A percentile compares a stretch with the other conserved stretches of the same genome.
These are phyloP conservation scores for Aspergillus heteromorphus DNA, from an alignment of 495 filamentous ascomycete genomes.

Conservation along the genomic window DNA sequence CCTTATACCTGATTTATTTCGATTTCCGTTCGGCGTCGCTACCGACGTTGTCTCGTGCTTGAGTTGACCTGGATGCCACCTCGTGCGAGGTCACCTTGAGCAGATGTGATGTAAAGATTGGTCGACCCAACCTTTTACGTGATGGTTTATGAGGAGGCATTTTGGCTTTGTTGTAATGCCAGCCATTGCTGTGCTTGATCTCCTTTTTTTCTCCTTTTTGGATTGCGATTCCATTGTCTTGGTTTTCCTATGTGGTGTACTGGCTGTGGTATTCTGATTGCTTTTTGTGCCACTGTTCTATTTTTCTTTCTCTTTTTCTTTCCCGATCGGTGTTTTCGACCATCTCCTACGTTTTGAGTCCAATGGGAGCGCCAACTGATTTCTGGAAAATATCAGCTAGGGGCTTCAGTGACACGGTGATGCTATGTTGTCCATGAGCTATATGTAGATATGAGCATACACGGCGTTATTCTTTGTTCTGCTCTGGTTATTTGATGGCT, in stretches of 20 bases:
- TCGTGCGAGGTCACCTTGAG: slow-evolving; percentile 5
- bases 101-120: slow-evolving; percentile 25
- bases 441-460: slow-evolving; percentile 48
- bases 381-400: slow-evolving; percentile 21
- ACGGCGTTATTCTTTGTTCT: slow-evolving; percentile 32
- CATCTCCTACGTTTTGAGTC: slow-evolving; percentile 24
- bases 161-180: slow-evolving; percentile 27
- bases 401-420: slow-evolving; percentile 36
- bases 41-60: slow-evolving; percentile 11
- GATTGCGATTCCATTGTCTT: slow-evolving; percentile 10
- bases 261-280: slow-evolving; percentile 21
- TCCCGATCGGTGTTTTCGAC: slow-evolving; percentile 15
- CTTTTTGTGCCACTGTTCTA: slow-evolving; percentile 17
- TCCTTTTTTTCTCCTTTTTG: slow-evolving; percentile 11
- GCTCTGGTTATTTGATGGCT: slow-evolving; percentile 18
- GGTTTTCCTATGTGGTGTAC: slow-evolving; percentile 25
- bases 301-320: no score
- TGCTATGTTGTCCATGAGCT: slow-evolving; percentile 33
- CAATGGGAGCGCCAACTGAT: slow-evolving; percentile 21
- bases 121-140: slow-evolving; percentile 14
- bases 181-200: slow-evolving; percentile 9
- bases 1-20: slow-evolving; percentile 13
- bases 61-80: slow-evolving; percentile 9
- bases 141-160: slow-evolving; percentile 28
- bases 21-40: slow-evolving; percentile 6